These are phyloP conservation scores for Aspergillus campestris DNA, from an alignment of 495 filamentous ascomycete genomes.

Conservation along the genomic window DNA sequence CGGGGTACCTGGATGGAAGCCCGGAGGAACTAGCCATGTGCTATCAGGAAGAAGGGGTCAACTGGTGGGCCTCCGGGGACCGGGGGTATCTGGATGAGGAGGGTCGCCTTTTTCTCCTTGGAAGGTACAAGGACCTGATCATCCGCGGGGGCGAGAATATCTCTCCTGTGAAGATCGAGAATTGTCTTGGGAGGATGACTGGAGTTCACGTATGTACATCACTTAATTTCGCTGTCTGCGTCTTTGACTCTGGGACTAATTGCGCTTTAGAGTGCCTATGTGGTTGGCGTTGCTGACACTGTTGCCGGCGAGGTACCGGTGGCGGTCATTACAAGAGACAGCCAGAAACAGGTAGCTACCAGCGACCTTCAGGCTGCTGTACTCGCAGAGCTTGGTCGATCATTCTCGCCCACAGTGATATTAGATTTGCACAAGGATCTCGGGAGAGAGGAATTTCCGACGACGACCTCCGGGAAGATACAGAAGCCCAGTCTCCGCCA, in stretches of 20 bases:
- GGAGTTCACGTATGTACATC: conserved; percentile 4
- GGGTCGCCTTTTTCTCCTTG: conserved; percentile 45
- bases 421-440: conserved; percentile 21
- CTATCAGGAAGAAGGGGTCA: conserved; percentile 23
- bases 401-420: conserved; percentile 20
- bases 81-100: conserved; percentile 13
- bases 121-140: conserved; percentile 68
- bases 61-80: conserved; percentile 15
- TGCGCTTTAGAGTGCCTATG: not conserved
- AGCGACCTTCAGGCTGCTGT: conserved; percentile 14
- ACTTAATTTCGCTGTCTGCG: not conserved
- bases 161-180: conserved; percentile 12
- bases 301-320: conserved; percentile 6
- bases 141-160: conserved; percentile 42
- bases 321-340: conserved; percentile 11
- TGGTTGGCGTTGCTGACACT: conserved; percentile 7
- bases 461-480: conserved; percentile 32
- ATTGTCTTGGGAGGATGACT: not conserved
- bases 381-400: conserved; percentile 18
- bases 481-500: conserved; percentile 19
- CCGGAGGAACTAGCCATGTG: conserved; percentile 11
- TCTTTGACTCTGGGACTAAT: not conserved
- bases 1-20: conserved; percentile 17
- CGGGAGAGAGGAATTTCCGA: conserved; percentile 21
- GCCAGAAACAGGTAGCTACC: not conserved